Evolutionary conservation across 768 basidiomycete genomes (phyloP).

Genomic region (Tulasnella sp.): DNA sequence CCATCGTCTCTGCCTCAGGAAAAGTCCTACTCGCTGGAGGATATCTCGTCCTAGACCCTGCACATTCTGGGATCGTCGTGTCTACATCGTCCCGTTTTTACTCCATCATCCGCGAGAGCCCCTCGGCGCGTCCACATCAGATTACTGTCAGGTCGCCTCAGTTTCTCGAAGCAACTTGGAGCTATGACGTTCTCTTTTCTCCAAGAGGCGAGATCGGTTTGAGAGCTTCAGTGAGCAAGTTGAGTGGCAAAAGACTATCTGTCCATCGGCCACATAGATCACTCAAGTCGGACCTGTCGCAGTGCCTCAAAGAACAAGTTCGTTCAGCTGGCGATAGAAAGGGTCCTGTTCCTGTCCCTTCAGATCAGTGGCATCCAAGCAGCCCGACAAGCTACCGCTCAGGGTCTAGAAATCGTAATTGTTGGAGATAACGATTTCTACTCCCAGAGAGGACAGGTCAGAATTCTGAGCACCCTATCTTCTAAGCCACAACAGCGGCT

Average conservation of each 20-base stretch:
- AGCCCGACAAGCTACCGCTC: slow-evolving; percentile 35
- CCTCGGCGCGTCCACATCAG: slow-evolving; percentile 18
- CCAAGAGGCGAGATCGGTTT: slow-evolving; percentile 4
- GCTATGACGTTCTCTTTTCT: slow-evolving; percentile 40
- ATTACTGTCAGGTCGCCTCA: slow-evolving; percentile 84
- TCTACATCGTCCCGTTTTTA: slow-evolving; percentile 94
- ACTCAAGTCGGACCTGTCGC: background rate
- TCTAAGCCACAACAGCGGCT: background rate
- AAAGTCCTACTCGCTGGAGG: slow-evolving; percentile 95
- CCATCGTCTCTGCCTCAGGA: slow-evolving; percentile 82
- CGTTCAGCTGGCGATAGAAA: slow-evolving; percentile 78
- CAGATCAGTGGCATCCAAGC: slow-evolving; percentile 43
- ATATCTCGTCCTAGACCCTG: slow-evolving; percentile 88
- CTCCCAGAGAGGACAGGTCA: slow-evolving; percentile 78
- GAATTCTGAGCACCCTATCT: slow-evolving; percentile 21
- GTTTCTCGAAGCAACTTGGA: slow-evolving; percentile 73
- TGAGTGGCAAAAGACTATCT: background rate
- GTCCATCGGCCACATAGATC: background rate
- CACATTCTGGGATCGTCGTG: slow-evolving; percentile 77
- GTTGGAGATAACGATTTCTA: slow-evolving; percentile 97
- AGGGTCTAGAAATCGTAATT: slow-evolving; percentile 66
- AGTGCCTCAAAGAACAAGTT: slow-evolving; percentile 69
- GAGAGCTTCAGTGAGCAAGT: slow-evolving; percentile 1
- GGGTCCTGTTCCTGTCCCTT: slow-evolving; percentile 54
- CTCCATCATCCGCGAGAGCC: slow-evolving; percentile 47